phyloP scores from a whole-genome alignment of 139 green algal genomes.

The Chlamydomonas schloesseri region DNA sequence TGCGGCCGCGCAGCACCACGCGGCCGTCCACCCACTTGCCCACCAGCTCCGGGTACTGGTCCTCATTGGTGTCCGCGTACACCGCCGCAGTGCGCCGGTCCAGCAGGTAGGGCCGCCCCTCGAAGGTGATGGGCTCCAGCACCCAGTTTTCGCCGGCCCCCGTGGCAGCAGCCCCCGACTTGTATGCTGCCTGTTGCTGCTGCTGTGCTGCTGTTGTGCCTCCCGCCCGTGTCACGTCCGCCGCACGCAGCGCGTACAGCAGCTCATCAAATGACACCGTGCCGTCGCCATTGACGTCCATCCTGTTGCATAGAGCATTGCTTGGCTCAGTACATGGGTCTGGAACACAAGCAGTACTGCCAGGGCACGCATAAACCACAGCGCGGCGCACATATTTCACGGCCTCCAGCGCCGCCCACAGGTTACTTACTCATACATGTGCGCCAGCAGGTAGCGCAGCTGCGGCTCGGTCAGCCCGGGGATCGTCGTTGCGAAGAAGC shows the following conservation, averaged over 20 bases:
- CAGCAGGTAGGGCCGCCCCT: constrained; percentile 31
- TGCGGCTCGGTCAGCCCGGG: constrained; percentile 8
- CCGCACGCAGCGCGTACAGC: background rate
- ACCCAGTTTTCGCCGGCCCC: too few species aligned
- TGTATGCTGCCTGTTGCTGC: too few species aligned
- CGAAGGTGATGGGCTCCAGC: constrained; percentile 26
- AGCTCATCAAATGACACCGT: background rate
- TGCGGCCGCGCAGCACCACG: constrained; percentile 22
- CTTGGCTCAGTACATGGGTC: too few species aligned
- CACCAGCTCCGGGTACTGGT: constrained; percentile 41
- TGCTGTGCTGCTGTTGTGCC: too few species aligned
- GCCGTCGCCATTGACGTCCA: background rate
- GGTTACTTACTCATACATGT: constrained; percentile 45
- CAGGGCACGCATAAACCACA: too few species aligned
- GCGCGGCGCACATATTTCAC: too few species aligned
- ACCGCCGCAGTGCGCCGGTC: constrained; percentile 32
- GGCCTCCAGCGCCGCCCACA: too few species aligned
- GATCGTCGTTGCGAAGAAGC: constrained; percentile 26
- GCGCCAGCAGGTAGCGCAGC: constrained; percentile 37
- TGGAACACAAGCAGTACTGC: too few species aligned
- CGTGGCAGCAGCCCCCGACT: too few species aligned
- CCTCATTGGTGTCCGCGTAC: constrained; percentile 10
- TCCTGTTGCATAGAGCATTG: background rate
- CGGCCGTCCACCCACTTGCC: constrained; percentile 33
- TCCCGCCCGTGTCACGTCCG: background rate